These are phyloP conservation scores for Symbiodinium pilosum DNA, from an alignment of 73 alveolate genomes.

Conservation along the genomic window DNA sequence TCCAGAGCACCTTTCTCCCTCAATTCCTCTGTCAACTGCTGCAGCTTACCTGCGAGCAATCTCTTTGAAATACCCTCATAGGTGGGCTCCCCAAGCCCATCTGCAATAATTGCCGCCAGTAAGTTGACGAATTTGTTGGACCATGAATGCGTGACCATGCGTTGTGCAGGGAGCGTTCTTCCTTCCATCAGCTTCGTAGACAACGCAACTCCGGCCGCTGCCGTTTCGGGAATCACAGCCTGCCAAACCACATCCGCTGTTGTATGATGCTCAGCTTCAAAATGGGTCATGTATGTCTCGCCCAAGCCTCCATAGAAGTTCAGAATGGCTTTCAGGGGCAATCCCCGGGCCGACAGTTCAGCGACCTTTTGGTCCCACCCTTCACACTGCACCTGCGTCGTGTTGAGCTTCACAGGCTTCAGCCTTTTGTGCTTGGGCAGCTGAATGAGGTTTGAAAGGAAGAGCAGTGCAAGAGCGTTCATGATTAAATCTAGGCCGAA, in stretches of 20 bases:
- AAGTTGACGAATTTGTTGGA: neutral
- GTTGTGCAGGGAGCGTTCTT: neutral
- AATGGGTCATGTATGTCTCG: neutral
- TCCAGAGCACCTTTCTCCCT: neutral
- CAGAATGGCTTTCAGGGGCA: neutral
- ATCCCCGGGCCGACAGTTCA: neutral
- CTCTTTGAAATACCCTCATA: neutral
- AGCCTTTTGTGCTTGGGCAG: neutral
- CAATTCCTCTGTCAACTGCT: neutral
- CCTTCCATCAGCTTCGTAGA: neutral
- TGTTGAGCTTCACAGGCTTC: neutral
- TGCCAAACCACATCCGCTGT: neutral
- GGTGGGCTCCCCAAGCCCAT: neutral
- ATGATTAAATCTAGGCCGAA: neutral
- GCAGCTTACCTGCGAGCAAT: neutral
- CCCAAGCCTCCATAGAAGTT: neutral
- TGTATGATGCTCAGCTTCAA: neutral
- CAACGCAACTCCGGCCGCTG: neutral
- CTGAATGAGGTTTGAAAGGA: neutral
- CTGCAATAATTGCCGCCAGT: neutral
- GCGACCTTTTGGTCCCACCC: neutral
- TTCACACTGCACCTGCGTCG: neutral
- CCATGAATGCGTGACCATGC: slow-evolving; percentile 6
- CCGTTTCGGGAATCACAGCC: neutral
- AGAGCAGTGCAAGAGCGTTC: neutral